A percentile compares a stretch with the other conserved stretches of the same genome.
phyloP scores from a whole-genome alignment of 1,139 yeast genomes.

The Geotrichum citri-aurantii region DNA sequence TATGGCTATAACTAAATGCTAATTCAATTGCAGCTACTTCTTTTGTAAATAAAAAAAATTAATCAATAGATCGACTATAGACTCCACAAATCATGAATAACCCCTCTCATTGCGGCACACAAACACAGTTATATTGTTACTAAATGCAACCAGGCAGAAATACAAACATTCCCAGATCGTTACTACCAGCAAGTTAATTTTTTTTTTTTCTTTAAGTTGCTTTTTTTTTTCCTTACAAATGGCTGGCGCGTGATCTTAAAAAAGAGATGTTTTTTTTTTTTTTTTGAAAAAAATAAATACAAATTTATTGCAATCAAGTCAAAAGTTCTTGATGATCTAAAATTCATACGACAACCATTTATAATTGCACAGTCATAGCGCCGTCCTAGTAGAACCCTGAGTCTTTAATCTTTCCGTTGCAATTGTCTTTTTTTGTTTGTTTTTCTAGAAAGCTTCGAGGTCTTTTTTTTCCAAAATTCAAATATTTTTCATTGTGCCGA shows the following conservation, averaged over 20 bases:
- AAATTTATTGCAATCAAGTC: neutral
- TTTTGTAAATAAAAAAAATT: no score
- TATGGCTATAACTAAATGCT: no score
- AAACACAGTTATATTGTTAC: neutral
- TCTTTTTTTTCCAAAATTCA: neutral
- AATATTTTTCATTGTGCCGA: constrained; percentile 1
- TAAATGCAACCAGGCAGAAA: neutral
- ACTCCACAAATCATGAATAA: neutral
- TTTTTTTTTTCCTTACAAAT: neutral
- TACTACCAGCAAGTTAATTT: neutral
- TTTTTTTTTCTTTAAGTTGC: no score
- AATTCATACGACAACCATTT: no score
- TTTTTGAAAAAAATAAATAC: neutral
- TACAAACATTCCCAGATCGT: no score
- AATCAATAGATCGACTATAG: neutral
- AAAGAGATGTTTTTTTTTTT: neutral
- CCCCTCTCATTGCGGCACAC: neutral
- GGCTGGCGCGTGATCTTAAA: neutral
- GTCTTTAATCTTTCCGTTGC: no score
- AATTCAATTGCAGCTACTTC: no score
- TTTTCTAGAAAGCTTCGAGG: neutral
- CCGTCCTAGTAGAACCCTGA: no score
- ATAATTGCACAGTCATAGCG: no score
- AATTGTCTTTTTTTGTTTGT: neutral
- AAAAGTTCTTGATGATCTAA: no score